These are phyloP conservation scores for Chaetoceros tenuissimus DNA, from an alignment of 108 stramenopile genomes.

Conservation along the genomic window DNA sequence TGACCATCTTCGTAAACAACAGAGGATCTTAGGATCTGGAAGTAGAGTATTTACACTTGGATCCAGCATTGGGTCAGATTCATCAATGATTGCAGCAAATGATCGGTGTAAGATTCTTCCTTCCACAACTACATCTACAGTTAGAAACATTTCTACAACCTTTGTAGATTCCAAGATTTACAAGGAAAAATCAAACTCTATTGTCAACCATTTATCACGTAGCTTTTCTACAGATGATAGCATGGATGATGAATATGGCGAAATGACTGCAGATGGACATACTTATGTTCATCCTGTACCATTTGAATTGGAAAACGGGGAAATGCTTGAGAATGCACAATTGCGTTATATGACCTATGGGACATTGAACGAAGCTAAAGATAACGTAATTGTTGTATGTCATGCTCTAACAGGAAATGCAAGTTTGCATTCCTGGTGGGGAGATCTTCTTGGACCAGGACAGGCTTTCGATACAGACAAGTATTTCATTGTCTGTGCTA, in stretches of 20 bases:
- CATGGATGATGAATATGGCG: conserved; percentile 88
- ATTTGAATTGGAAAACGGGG: conserved; percentile 60
- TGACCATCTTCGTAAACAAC: too few relatives aligned
- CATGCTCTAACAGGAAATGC: conserved; percentile 95
- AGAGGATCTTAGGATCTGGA: background rate
- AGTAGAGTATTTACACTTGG: conserved; percentile 5
- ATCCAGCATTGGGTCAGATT: conserved; percentile 2
- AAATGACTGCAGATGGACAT: conserved; percentile 70
- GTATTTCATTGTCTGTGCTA: conserved; percentile 86
- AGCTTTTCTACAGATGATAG: conserved; percentile 3
- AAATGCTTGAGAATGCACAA: conserved; percentile 56
- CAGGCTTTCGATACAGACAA: conserved; percentile 88
- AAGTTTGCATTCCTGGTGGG: conserved; percentile 91
- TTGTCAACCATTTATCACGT: background rate
- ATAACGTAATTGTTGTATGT: conserved; percentile 91
- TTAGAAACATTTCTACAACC: background rate
- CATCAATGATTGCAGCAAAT: conserved; percentile 8
- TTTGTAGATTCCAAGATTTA: background rate
- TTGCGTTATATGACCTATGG: conserved; percentile 92
- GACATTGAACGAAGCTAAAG: conserved; percentile 52
- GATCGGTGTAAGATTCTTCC: background rate
- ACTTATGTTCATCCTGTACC: conserved; percentile 45
- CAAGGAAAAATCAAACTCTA: background rate
- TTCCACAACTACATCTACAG: background rate
- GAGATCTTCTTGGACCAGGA: conserved; percentile 70